A percentile compares a stretch with the other conserved stretches of the same genome.
These are phyloP conservation scores for Cryptococcus sp. DNA, from an alignment of 1,284 basidiomycete species.

Conservation along the genomic window DNA sequence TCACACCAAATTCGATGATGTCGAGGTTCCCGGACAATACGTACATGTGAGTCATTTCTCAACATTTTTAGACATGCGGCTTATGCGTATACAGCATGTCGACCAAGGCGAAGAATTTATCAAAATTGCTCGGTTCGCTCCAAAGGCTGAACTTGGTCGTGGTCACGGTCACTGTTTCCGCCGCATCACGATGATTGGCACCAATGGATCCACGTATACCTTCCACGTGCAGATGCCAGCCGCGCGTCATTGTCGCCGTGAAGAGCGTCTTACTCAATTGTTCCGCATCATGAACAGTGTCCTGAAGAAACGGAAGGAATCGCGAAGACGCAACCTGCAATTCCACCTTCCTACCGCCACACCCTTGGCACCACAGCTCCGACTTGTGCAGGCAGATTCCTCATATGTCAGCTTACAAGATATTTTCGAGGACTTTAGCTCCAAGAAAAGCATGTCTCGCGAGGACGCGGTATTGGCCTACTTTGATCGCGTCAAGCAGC, in stretches of 20 bases:
- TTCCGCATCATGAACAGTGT: constrained; percentile 91
- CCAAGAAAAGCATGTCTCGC: constrained; percentile 71
- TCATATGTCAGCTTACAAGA: constrained; percentile 91
- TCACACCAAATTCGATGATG: constrained; percentile 95
- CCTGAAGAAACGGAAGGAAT: constrained; percentile 85
- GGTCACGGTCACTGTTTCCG: constrained; percentile 83
- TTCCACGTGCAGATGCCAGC: constrained; percentile 93
- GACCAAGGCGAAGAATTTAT: constrained; percentile 92
- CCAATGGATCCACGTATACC: constrained; percentile 81
- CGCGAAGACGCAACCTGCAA: constrained; percentile 82
- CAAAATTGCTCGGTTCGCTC: constrained; percentile 86
- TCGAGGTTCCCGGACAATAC: constrained; percentile 98
- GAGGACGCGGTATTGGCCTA: constrained; percentile 86
- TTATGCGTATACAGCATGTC: constrained; percentile 67
- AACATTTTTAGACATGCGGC: neutral
- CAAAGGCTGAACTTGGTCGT: constrained; percentile 87
- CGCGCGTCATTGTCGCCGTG: constrained; percentile 82
- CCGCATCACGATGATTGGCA: constrained; percentile 88
- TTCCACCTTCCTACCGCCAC: constrained; percentile 91
- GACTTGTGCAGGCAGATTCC: constrained; percentile 86
- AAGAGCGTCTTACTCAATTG: constrained; percentile 90
- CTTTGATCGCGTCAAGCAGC: constrained; percentile 76
- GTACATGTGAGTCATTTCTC: constrained; percentile 66
- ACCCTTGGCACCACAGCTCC: constrained; percentile 79
- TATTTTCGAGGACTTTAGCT: constrained; percentile 89